A percentile compares a stretch with the other conserved stretches of the same genome.
Conservation (phyloP, 306 rosid genomes). For the Quercus robur region DNA sequence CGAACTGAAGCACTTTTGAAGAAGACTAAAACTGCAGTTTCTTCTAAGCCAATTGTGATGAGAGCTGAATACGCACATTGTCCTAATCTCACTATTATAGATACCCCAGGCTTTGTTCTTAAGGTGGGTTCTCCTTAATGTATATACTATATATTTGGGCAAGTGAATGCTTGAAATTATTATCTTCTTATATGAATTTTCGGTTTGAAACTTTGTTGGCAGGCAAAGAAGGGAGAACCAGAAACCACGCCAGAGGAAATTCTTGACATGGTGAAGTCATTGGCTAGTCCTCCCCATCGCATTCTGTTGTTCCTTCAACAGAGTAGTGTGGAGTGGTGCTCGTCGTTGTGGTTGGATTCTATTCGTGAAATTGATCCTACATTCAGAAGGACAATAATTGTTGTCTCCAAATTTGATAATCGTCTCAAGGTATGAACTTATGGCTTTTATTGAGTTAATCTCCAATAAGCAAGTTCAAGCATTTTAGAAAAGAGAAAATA, state of each 20-base stretch:
- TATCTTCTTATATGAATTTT: neutral
- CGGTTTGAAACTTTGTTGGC: conserved; percentile 17
- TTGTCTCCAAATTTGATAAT: conserved; percentile 96
- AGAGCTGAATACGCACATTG: conserved; percentile 95
- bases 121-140: conserved; percentile 45
- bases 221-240: conserved; percentile 98
- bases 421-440: conserved; percentile 74
- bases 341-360: conserved; percentile 88
- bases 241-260: conserved; percentile 91
- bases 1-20: conserved; percentile 78
- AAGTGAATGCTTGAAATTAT: conserved; percentile 3
- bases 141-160: neutral
- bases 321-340: conserved; percentile 99
- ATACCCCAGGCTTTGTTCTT: conserved; percentile 98
- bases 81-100: conserved; percentile 91
- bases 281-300: conserved; percentile 93
- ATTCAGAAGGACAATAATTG: conserved; percentile 71
- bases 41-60: conserved; percentile 91
- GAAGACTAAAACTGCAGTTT: conserved; percentile 75
- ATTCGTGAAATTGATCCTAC: conserved; percentile 91
- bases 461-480: neutral
- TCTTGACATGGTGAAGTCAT: conserved; percentile 89
- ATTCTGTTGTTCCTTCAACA: conserved; percentile 92
- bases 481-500: neutral
- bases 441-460: neutral